Percentiles rank a stretch among this genome's conserved stretches.
phyloP scores from a whole-genome alignment of 2,329 filamentous ascomycete genomes.

The Venturia pyrina region DNA sequence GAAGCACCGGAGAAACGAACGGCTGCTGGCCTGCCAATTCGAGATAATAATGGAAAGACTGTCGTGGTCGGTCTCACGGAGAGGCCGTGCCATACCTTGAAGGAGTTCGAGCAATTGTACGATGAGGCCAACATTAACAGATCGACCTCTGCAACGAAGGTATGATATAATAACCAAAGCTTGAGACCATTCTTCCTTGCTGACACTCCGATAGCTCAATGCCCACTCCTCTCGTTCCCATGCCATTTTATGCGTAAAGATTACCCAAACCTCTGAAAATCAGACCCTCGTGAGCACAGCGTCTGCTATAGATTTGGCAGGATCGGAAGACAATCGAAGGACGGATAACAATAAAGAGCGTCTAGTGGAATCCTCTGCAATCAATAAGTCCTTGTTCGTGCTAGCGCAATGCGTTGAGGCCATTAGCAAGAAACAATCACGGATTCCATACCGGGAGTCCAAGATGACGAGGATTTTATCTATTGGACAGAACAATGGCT shows the following conservation, averaged over 20 bases:
- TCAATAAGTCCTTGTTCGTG: conserved; percentile 96
- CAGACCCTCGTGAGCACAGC: conserved; percentile 68
- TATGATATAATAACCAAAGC: conserved; percentile 19
- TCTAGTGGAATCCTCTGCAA: conserved; percentile 88
- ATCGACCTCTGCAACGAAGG: conserved; percentile 79
- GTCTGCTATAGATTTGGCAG: conserved; percentile 88
- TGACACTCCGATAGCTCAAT: conserved; percentile 49
- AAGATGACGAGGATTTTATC: conserved; percentile 96
- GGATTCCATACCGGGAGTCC: conserved; percentile 87
- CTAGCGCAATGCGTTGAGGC: conserved; percentile 92
- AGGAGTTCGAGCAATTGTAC: conserved; percentile 83
- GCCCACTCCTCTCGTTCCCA: conserved; percentile 84
- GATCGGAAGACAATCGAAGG: conserved; percentile 87
- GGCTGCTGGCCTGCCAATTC: conserved; percentile 65
- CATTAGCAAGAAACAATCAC: conserved; percentile 62
- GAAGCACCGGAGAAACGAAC: conserved; percentile 81
- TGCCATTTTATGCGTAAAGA: conserved; percentile 81
- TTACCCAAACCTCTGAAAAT: conserved; percentile 64
- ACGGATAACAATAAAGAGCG: conserved; percentile 91
- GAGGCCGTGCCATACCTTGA: conserved; percentile 69
- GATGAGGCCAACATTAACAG: conserved; percentile 88
- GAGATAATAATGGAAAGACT: conserved; percentile 80
- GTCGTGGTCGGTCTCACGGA: conserved; percentile 80
- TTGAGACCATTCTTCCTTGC: not conserved
- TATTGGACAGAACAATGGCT: conserved; percentile 85